phyloP scores from a whole-genome alignment of 2,329 filamentous ascomycete genomes.

The Tricladium varicosporioides region DNA sequence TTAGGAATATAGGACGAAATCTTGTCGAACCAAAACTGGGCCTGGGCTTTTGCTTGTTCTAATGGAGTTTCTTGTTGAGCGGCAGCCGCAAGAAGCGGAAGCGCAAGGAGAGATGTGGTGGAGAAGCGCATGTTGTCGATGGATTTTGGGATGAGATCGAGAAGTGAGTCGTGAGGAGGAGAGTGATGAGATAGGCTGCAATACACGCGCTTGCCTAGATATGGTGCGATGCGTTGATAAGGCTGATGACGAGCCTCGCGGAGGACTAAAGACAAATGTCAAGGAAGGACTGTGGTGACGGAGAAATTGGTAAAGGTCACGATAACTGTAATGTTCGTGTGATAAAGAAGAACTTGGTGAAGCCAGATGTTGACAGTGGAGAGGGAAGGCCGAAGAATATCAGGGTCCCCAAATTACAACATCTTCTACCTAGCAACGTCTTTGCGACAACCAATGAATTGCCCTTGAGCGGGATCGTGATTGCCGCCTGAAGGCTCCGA shows the following conservation, averaged over 20 bases:
- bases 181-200: constrained; percentile 12
- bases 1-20: constrained; percentile 53
- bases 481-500: not conserved
- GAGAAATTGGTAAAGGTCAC: constrained; percentile 18
- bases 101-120: constrained; percentile 46
- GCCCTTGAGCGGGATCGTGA: not conserved
- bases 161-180: constrained; percentile 6
- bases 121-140: constrained; percentile 55
- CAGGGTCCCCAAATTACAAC: constrained; percentile 14
- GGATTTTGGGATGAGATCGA: constrained; percentile 1
- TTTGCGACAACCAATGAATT: not conserved
- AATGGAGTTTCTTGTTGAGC: constrained; percentile 51
- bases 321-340: constrained; percentile 11
- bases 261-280: constrained; percentile 15
- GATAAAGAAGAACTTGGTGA: constrained; percentile 7
- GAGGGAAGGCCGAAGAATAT: constrained; percentile 14
- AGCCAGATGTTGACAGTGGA: constrained; percentile 12
- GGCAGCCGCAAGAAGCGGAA: constrained; percentile 54
- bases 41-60: constrained; percentile 60
- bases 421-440: not conserved
- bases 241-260: not conserved
- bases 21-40: constrained; percentile 63
- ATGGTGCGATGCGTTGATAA: constrained; percentile 13
- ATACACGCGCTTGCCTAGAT: constrained; percentile 1
- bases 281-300: constrained; percentile 16